Conservation (phyloP, 2,329 filamentous ascomycete species). For the Talaromyces piceae region DNA sequence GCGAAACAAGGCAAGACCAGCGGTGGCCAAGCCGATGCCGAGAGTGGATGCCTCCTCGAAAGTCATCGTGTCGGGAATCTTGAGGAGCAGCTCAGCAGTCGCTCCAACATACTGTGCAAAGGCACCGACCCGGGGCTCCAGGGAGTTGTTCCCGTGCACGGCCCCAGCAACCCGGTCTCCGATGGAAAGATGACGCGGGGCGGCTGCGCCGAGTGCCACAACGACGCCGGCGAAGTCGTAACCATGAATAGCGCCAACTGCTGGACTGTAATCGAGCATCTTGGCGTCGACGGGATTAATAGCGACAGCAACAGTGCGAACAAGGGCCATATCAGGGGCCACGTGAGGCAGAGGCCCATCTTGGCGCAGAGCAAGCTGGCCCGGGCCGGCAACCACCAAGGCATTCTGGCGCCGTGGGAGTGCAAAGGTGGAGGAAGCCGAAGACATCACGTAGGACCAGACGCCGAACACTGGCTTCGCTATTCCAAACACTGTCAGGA, state of each 20-base stretch:
- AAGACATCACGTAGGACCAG: too few relatives aligned
- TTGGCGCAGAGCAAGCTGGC: background rate
- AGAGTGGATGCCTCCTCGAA: conserved; percentile 26
- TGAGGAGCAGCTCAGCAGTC: conserved; percentile 22
- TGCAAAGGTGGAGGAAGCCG: too few relatives aligned
- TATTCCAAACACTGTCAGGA: too few relatives aligned
- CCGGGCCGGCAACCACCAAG: background rate
- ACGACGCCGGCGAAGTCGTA: conserved; percentile 29
- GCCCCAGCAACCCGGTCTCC: conserved; percentile 27
- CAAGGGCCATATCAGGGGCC: conserved; percentile 9
- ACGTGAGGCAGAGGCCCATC: background rate
- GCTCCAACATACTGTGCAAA: conserved; percentile 31
- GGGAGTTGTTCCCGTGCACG: conserved; percentile 23
- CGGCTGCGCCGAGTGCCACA: conserved; percentile 21
- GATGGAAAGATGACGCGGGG: conserved; percentile 16
- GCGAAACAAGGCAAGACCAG: background rate
- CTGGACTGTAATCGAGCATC: conserved; percentile 16
- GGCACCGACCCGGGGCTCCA: conserved; percentile 21
- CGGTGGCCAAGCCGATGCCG: conserved; percentile 23
- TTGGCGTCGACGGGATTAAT: conserved; percentile 25
- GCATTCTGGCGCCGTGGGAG: background rate
- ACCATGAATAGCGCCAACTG: conserved; percentile 21
- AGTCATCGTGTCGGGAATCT: conserved; percentile 23
- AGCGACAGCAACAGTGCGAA: conserved; percentile 24
- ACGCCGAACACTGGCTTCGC: too few relatives aligned